Conservation (phyloP, 2,329 filamentous ascomycete species). For the Pleurostoma richardsiae region DNA sequence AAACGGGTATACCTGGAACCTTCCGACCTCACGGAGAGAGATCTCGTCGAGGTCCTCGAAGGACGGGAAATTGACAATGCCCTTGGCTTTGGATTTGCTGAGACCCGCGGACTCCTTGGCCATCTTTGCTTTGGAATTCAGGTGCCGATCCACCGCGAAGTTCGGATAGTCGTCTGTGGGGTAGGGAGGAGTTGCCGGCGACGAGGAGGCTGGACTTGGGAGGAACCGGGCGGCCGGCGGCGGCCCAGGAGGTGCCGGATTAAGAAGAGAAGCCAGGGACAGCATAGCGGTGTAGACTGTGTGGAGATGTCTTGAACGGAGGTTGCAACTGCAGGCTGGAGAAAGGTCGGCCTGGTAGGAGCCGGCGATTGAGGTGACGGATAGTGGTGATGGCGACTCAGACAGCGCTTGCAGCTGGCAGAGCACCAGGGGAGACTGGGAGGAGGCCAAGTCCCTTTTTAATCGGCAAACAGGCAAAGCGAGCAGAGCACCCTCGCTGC, state of each 20-base stretch:
- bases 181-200: constrained; percentile 23
- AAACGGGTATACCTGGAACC: constrained; percentile 63
- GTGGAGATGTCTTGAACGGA: constrained; percentile 37
- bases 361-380: constrained; percentile 3
- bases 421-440: constrained; percentile 8
- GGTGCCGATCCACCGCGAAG: constrained; percentile 17
- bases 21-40: constrained; percentile 51
- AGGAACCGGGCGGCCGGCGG: constrained; percentile 33
- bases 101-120: constrained; percentile 62
- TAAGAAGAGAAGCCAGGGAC: constrained; percentile 61
- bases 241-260: constrained; percentile 47
- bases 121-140: constrained; percentile 49
- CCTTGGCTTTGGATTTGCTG: constrained; percentile 56
- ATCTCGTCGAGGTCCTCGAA: constrained; percentile 60
- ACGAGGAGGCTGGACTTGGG: constrained; percentile 32
- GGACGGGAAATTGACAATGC: constrained; percentile 67
- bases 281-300: constrained; percentile 45
- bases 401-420: constrained; percentile 24
- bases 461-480: constrained; percentile 31
- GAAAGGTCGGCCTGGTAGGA: constrained; percentile 12
- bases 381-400: constrained; percentile 18
- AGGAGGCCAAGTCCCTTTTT: constrained; percentile 26
- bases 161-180: constrained; percentile 19
- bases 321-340: constrained; percentile 10
- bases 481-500: constrained; percentile 23